Evolutionary conservation across 805 yeast species (phyloP).

Genomic region (Candida easanensis): DNA sequence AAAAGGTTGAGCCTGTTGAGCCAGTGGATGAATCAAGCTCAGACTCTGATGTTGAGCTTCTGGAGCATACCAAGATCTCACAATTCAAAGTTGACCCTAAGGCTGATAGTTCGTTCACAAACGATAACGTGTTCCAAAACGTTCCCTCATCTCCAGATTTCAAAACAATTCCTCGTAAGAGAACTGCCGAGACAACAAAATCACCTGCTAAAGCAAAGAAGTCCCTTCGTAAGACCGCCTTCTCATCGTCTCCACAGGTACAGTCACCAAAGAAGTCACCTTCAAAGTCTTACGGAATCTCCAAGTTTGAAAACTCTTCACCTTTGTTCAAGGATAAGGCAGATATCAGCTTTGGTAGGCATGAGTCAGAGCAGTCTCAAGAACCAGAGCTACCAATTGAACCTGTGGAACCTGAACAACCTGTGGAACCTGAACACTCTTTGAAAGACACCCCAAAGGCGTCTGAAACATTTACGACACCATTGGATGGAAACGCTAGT

Average conservation of each 20-base stretch:
- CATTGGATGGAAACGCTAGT: constrained; percentile 15
- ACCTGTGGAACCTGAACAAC: too few relatives aligned
- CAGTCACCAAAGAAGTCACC: constrained; percentile 19
- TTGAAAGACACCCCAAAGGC: not conserved
- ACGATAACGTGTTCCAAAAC: constrained; percentile 36
- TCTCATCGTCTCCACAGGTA: constrained; percentile 29
- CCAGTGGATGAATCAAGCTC: not conserved
- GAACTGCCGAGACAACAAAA: constrained; percentile 17
- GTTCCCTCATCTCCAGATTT: constrained; percentile 22
- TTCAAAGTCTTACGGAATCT: constrained; percentile 20
- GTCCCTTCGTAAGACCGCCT: constrained; percentile 26
- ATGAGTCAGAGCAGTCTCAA: too few relatives aligned
- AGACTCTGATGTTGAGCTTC: not conserved
- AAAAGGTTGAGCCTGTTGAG: constrained; percentile 5
- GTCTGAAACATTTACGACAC: constrained; percentile 7
- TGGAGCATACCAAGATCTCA: not conserved
- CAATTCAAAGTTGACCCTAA: constrained; percentile 15
- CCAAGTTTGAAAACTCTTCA: constrained; percentile 26
- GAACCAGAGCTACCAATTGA: not conserved
- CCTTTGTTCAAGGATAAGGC: constrained; percentile 6
- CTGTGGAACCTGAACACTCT: too few relatives aligned
- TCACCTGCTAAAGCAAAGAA: constrained; percentile 14
- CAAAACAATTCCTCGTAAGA: constrained; percentile 25
- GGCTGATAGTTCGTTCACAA: constrained; percentile 29
- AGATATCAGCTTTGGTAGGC: constrained; percentile 1